phyloP scores from a whole-genome alignment of 2,329 filamentous ascomycete species.

The Corinectria fuckeliana region DNA sequence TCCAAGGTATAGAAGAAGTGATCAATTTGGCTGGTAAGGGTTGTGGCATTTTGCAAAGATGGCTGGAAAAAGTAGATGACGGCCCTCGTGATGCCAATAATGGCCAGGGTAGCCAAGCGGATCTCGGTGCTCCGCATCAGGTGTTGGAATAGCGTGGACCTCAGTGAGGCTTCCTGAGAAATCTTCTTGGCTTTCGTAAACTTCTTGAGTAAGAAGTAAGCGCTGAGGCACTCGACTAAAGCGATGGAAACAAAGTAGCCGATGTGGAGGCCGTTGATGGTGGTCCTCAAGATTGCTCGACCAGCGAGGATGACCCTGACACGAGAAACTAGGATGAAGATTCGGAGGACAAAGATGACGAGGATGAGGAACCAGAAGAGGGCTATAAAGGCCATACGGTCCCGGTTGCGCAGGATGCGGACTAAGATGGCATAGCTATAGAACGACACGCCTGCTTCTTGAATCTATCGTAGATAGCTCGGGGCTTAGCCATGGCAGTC shows the following conservation, averaged over 20 bases:
- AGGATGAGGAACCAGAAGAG: slow-evolving; percentile 64
- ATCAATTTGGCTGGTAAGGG: slow-evolving; percentile 46
- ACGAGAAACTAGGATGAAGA: slow-evolving; percentile 45
- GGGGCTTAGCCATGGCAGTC: neutral
- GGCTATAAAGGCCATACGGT: slow-evolving; percentile 51
- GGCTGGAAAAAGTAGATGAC: slow-evolving; percentile 50
- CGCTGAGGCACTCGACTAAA: slow-evolving; percentile 47
- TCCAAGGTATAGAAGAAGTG: slow-evolving; percentile 50
- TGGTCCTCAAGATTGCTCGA: slow-evolving; percentile 28
- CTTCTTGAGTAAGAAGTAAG: slow-evolving; percentile 47
- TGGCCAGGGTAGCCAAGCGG: slow-evolving; percentile 45
- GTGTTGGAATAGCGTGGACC: slow-evolving; percentile 45
- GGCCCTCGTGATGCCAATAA: slow-evolving; percentile 47
- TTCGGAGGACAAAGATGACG: slow-evolving; percentile 56
- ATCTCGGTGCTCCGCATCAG: slow-evolving; percentile 49
- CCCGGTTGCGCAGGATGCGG: slow-evolving; percentile 53
- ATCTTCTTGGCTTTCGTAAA: slow-evolving; percentile 42
- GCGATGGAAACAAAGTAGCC: slow-evolving; percentile 51
- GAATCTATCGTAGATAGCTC: slow-evolving; percentile 37
- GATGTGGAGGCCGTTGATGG: slow-evolving; percentile 48
- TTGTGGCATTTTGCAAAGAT: slow-evolving; percentile 44
- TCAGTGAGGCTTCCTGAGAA: slow-evolving; percentile 33
- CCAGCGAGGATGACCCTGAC: slow-evolving; percentile 39
- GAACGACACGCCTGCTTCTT: slow-evolving; percentile 51
- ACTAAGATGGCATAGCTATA: slow-evolving; percentile 60